These are phyloP conservation scores for Lojkania enalia DNA, from an alignment of 2,329 filamentous ascomycete species.

Conservation along the genomic window DNA sequence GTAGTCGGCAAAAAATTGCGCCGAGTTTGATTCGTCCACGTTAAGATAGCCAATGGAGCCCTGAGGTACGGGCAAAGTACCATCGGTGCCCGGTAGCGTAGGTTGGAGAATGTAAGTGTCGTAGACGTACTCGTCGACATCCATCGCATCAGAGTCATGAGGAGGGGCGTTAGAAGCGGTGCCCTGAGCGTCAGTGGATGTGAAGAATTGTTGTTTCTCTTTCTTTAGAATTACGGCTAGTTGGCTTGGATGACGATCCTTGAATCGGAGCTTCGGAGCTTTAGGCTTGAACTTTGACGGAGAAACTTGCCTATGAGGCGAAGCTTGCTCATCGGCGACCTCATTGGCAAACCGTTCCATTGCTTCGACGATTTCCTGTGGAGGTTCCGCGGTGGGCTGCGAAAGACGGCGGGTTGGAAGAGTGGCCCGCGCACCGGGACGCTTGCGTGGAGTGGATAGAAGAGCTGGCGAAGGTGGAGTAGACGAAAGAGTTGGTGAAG, in stretches of 20 bases:
- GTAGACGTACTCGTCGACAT: slow-evolving; percentile 60
- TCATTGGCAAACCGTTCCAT: slow-evolving; percentile 39
- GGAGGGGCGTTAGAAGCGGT: slow-evolving; percentile 21
- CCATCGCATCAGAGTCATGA: slow-evolving; percentile 33
- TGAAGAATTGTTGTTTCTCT: not conserved
- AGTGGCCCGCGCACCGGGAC: slow-evolving; percentile 31
- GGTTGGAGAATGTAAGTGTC: slow-evolving; percentile 62
- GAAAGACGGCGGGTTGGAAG: slow-evolving; percentile 8
- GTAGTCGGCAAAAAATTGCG: slow-evolving; percentile 60
- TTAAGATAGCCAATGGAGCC: slow-evolving; percentile 48
- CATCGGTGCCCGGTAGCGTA: slow-evolving; percentile 40
- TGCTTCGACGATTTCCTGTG: slow-evolving; percentile 33
- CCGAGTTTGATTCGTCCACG: slow-evolving; percentile 55
- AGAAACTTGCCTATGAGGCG: slow-evolving; percentile 8
- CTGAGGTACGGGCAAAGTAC: slow-evolving; percentile 24
- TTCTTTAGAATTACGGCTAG: not conserved
- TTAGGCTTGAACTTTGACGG: slow-evolving; percentile 41
- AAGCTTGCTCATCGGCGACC: slow-evolving; percentile 29
- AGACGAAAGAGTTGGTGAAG: too few species aligned
- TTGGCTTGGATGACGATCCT: slow-evolving; percentile 37
- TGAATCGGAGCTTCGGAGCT: slow-evolving; percentile 36
- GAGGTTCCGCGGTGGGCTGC: slow-evolving; percentile 14
- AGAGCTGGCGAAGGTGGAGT: slow-evolving; percentile 9
- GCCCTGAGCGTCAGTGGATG: slow-evolving; percentile 9
- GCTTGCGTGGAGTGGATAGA: slow-evolving; percentile 27